Base-by-base conservation (phyloP, 805 yeast species). In the Yamadazyma takamatsuzukensis region DNA sequence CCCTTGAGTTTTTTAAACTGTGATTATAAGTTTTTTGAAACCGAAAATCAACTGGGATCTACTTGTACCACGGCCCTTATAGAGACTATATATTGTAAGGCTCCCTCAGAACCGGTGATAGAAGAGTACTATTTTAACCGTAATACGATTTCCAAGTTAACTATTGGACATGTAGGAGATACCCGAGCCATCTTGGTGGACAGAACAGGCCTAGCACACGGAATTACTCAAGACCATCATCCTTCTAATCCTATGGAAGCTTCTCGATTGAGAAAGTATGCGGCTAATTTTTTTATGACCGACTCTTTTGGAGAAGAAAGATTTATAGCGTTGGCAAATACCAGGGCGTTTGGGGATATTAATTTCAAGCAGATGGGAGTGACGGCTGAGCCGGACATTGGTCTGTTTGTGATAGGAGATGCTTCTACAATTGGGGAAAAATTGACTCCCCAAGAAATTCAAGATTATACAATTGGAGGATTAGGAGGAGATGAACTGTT, bases 281-380 rank as follows among this genome's bases (percentile, higher is more conserved):
- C 80, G 14, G 59, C 70, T 18, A 69, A 82, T 5, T 78, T 77
- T 23, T 74, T 82, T 50, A 74, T 76, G 79, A 78, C 83, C 5
- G 97, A 90, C 54, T 82, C 96, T 3, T 90, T 89, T 64, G 98
- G 98, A 5, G 95, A 88, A 49, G 86, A 83, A 50, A 55, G 97
- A 36, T 89, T 80, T 48, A 74, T 83, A 22, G 73, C 78, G 42
- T 81, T 79, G 51, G 96, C 97, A 15, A 93, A 93, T 51, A 93
- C 98, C 2, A 71, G 98, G 43, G 72, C 96, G 1, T 93, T 93
- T 69, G 98, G 98, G 25, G 98, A 93, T 59, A 49, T 80, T 11
- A 65, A 70, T 16, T 95, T 79, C 33, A 93, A 93, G 56, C 70
- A 80, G 22, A 74, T 78, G 53, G 98, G 98, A 0, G 78, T 93